phyloP scores from a whole-genome alignment of 805 yeast species.

The Saccharomycopsis babjevae region DNA sequence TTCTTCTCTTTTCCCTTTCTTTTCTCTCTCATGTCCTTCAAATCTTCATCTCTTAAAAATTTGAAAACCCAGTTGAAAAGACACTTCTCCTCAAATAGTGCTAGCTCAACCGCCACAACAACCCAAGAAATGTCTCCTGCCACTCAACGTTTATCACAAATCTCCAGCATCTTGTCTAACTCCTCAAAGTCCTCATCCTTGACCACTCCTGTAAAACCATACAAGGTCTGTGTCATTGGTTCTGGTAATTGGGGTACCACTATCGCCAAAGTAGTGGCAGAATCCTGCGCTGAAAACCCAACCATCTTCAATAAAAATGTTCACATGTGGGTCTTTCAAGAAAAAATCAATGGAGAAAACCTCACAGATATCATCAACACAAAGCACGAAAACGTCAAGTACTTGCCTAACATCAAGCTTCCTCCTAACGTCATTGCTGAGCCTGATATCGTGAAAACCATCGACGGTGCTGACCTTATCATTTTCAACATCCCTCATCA shows the following conservation, averaged over 20 bases:
- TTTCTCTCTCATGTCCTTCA: not conserved
- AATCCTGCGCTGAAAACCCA: conserved; percentile 66
- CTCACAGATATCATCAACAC: conserved; percentile 86
- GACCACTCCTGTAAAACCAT: conserved; percentile 26
- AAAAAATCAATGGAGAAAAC: conserved; percentile 62
- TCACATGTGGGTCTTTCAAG: conserved; percentile 97
- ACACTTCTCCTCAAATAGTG: not conserved
- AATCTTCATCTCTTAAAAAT: not conserved
- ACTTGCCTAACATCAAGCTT: conserved; percentile 78
- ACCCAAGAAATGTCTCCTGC: conserved; percentile 3
- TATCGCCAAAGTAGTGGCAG: conserved; percentile 90
- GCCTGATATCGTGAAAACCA: conserved; percentile 72
- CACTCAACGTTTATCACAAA: conserved; percentile 15
- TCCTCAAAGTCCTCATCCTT: not conserved
- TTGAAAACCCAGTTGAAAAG: not conserved
- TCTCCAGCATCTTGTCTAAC: conserved; percentile 12
- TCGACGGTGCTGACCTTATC: conserved; percentile 71
- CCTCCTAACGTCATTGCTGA: conserved; percentile 84
- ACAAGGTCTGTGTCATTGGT: conserved; percentile 70
- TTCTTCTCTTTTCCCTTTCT: not conserved
- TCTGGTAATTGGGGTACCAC: conserved; percentile 99
- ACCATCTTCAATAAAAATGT: conserved; percentile 63
- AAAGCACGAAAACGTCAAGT: conserved; percentile 87
- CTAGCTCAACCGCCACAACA: not conserved
- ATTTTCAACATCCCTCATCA: conserved; percentile 97